These are phyloP conservation scores for Magnusiomyces suaveolens DNA, from an alignment of 1,139 yeast species.

Conservation along the genomic window DNA sequence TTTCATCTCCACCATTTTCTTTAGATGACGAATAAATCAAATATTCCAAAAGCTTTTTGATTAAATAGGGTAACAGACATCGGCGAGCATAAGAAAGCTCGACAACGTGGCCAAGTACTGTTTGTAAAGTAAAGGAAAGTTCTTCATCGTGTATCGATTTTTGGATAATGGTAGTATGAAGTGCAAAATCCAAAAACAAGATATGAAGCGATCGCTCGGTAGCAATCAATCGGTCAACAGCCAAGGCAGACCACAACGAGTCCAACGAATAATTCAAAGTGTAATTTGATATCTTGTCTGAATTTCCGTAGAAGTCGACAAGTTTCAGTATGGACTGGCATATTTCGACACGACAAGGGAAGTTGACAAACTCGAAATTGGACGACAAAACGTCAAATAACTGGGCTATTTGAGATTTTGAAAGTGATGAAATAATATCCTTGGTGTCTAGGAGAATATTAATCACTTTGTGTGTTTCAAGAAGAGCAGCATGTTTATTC, in stretches of 20 bases:
- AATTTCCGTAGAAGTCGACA: constrained; percentile 2
- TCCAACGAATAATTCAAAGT: constrained; percentile 1
- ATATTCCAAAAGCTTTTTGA: constrained; percentile 37
- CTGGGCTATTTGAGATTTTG: neutral
- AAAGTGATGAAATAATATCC: neutral
- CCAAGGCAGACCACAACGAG: constrained; percentile 48
- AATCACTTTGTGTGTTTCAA: neutral
- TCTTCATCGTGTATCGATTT: constrained; percentile 19
- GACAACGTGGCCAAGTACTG: constrained; percentile 28
- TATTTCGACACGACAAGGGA: constrained; percentile 15
- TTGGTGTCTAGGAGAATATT: neutral
- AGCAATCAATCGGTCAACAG: constrained; percentile 53
- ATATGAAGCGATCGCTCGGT: constrained; percentile 58
- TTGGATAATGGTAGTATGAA: constrained; percentile 27
- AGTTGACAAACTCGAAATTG: constrained; percentile 14
- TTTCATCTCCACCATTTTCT: neutral
- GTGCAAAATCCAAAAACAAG: constrained; percentile 42
- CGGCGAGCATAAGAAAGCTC: constrained; percentile 51
- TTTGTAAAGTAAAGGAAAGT: constrained; percentile 18
- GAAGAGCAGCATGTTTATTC: neutral
- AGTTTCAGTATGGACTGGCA: constrained; percentile 8
- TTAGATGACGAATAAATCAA: constrained; percentile 30
- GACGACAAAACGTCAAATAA: constrained; percentile 8
- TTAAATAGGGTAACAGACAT: constrained; percentile 53
- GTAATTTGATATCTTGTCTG: neutral